Evolutionary conservation across 495 filamentous ascomycete species (phyloP).

Genomic region (Cryomyces antarcticus): DNA sequence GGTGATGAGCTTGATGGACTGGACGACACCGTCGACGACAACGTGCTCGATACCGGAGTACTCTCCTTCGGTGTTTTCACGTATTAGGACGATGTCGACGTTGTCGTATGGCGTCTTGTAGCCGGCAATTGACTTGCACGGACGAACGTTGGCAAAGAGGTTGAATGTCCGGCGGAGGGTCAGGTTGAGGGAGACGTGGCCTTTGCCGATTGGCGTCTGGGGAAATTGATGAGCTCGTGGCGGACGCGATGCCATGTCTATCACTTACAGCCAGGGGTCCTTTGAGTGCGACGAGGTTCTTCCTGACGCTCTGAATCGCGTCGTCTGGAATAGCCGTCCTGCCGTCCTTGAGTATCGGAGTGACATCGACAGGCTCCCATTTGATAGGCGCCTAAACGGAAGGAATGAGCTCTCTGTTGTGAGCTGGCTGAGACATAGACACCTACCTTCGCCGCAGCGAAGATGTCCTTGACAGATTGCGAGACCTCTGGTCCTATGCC

Average conservation of each 20-base stretch:
- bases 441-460: slow-evolving; percentile 71
- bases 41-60: slow-evolving; percentile 99
- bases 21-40: slow-evolving; percentile 92
- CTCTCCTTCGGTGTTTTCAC: slow-evolving; percentile 99
- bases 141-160: slow-evolving; percentile 96
- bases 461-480: slow-evolving; percentile 94
- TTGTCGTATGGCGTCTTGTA: slow-evolving; percentile 98
- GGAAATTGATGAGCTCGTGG: slow-evolving; percentile 3
- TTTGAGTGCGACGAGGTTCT: slow-evolving; percentile 92
- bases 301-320: slow-evolving; percentile 74
- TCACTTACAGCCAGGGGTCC: slow-evolving; percentile 77
- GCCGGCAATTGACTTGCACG: slow-evolving; percentile 85
- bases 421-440: slow-evolving; percentile 1
- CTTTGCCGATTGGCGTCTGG: slow-evolving; percentile 92
- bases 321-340: slow-evolving; percentile 78
- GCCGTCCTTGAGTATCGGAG: slow-evolving; percentile 76
- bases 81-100: slow-evolving; percentile 93
- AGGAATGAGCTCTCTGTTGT: background rate
- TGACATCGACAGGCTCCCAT: slow-evolving; percentile 95
- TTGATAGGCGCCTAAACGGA: slow-evolving; percentile 56
- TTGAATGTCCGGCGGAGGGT: slow-evolving; percentile 98
- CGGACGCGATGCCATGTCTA: background rate
- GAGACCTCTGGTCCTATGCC: slow-evolving; percentile 97
- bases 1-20: slow-evolving; percentile 98
- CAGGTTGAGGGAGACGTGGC: slow-evolving; percentile 95